Percentiles rank a stretch among this genome's conserved stretches.
phyloP scores from a whole-genome alignment of 257 asterid genomes.

The Solanum commersonii region DNA sequence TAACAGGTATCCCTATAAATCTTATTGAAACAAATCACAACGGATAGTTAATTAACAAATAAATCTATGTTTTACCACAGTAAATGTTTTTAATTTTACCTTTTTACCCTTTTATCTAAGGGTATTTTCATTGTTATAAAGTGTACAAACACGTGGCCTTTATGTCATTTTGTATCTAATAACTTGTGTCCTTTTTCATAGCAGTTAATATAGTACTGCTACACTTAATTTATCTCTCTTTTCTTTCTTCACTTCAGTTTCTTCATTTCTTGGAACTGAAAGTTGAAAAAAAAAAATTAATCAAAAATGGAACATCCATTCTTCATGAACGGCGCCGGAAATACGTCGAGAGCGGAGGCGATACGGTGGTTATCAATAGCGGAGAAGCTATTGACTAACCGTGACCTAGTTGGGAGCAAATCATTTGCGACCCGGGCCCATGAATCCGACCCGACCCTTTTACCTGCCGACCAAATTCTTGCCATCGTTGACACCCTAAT shows the following conservation, averaged over 20 bases:
- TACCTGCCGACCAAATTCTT: constrained; percentile 72
- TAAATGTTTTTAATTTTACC: neutral
- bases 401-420: constrained; percentile 77
- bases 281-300: neutral
- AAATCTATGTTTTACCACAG: neutral
- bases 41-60: neutral
- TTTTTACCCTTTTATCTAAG: neutral
- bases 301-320: constrained; percentile 71
- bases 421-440: constrained; percentile 88
- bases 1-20: neutral
- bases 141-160: neutral
- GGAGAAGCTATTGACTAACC: constrained; percentile 76
- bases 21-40: neutral
- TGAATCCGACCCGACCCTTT: constrained; percentile 73
- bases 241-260: neutral
- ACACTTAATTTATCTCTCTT: neutral
- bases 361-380: constrained; percentile 74
- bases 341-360: constrained; percentile 72
- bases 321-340: constrained; percentile 39
- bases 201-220: neutral
- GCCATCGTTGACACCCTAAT: constrained; percentile 81
- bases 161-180: neutral
- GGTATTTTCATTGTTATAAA: neutral
- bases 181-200: neutral
- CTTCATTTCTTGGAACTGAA: neutral